Evolutionary conservation across 495 filamentous ascomycete genomes (phyloP).

Genomic region (Rhypophila decipiens): DNA sequence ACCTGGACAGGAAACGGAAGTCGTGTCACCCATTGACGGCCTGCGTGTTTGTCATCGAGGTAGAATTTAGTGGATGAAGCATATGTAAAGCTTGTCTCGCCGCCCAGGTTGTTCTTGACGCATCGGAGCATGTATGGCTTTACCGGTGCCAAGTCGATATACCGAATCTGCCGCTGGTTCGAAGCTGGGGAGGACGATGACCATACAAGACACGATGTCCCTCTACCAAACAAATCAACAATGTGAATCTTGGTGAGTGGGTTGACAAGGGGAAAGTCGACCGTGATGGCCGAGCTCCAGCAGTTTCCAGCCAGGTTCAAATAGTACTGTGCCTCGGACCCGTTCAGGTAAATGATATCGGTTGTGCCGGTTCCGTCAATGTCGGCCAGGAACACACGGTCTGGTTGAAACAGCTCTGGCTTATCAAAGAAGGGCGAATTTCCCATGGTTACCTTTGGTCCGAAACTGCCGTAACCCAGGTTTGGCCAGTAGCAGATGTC

Average conservation of each 20-base stretch:
- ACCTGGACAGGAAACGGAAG: conserved; percentile 24
- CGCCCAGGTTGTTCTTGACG: background rate
- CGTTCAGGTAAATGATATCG: conserved; percentile 29
- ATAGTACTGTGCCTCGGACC: conserved; percentile 11
- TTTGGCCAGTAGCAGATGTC: conserved; percentile 31
- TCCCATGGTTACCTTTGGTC: conserved; percentile 24
- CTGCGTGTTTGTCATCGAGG: conserved; percentile 15
- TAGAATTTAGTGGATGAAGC: conserved; percentile 25
- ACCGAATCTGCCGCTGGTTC: conserved; percentile 10
- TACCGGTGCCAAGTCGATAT: conserved; percentile 11
- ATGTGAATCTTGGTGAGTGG: too few species aligned
- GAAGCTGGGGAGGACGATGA: too few species aligned
- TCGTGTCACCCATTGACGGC: conserved; percentile 24
- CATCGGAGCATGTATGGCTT: conserved; percentile 4
- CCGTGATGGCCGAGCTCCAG: too few species aligned
- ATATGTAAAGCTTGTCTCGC: conserved; percentile 11
- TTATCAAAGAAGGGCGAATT: conserved; percentile 21
- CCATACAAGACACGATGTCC: conserved; percentile 28
- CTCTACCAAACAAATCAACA: conserved; percentile 31
- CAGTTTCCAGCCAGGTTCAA: conserved; percentile 22
- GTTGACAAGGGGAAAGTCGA: too few species aligned
- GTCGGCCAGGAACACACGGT: conserved; percentile 20
- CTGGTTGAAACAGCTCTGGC: conserved; percentile 8
- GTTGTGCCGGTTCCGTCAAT: conserved; percentile 29
- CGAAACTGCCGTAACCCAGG: conserved; percentile 30